Evolutionary conservation across 371 early-diverging fungal species (phyloP).

Genomic region (Mucor piriformis): DNA sequence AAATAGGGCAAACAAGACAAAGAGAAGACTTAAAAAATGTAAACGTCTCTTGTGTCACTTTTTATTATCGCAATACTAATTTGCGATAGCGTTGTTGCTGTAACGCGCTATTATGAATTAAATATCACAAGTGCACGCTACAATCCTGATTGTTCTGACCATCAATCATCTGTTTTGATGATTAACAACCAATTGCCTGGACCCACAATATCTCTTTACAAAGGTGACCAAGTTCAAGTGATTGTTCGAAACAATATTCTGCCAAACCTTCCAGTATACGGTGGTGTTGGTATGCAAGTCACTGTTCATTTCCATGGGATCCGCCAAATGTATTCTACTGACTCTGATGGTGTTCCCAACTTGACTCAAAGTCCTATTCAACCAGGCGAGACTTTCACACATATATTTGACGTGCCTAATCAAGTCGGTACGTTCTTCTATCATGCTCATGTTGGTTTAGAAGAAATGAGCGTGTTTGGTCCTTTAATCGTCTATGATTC

Average conservation of each 20-base stretch:
- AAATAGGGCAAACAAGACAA: no score
- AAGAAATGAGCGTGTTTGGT: slow-evolving; percentile 49
- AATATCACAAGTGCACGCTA: slow-evolving; percentile 28
- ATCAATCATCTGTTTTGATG: slow-evolving; percentile 27
- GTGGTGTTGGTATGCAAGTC: slow-evolving; percentile 11
- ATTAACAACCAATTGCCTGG: slow-evolving; percentile 55
- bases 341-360: slow-evolving; percentile 61
- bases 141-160: slow-evolving; percentile 40
- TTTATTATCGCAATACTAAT: no score
- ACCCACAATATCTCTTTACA: slow-evolving; percentile 36
- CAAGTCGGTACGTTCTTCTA: slow-evolving; percentile 60
- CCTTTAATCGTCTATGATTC: slow-evolving; percentile 50
- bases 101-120: slow-evolving; percentile 28
- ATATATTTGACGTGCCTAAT: slow-evolving; percentile 47
- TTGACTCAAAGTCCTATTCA: slow-evolving; percentile 61
- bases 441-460: slow-evolving; percentile 49
- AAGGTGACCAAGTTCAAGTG: slow-evolving; percentile 41
- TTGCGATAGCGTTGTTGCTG: background rate
- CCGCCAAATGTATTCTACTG: slow-evolving; percentile 32
- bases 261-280: background rate
- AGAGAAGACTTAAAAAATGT: no score
- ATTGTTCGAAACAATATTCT: slow-evolving; percentile 41
- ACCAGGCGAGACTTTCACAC: slow-evolving; percentile 48
- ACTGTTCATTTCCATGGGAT: slow-evolving; percentile 51
- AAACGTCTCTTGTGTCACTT: no score